Conservation (phyloP, 257 asterid species). For the Salvia miltiorrhiza region DNA sequence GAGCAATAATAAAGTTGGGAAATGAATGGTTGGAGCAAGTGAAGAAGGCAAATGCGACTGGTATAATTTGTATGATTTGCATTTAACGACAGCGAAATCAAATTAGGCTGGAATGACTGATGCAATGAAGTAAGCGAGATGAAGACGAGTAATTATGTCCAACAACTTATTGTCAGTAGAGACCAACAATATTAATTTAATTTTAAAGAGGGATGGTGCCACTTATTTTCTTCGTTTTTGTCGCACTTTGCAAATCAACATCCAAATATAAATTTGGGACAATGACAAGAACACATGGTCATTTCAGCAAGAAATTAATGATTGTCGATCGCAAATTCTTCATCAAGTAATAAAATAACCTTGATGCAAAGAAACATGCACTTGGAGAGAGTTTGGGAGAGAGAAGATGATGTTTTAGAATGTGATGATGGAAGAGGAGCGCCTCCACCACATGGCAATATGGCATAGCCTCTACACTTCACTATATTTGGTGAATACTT, state of each 20-base stretch:
- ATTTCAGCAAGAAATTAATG: neutral
- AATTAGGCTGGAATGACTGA: neutral
- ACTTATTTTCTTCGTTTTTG: neutral
- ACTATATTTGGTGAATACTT: neutral
- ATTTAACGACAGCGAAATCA: neutral
- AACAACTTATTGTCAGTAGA: neutral
- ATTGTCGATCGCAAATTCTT: neutral
- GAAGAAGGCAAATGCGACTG: neutral
- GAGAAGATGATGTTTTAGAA: neutral
- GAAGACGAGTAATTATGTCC: neutral
- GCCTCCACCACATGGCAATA: too few relatives aligned
- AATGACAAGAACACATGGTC: neutral
- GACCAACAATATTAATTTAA: too few relatives aligned
- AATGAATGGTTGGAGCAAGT: neutral
- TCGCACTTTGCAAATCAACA: neutral
- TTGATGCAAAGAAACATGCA: neutral
- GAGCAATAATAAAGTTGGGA: neutral
- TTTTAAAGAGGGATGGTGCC: neutral
- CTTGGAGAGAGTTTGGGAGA: neutral
- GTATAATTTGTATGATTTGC: neutral
- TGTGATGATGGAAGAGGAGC: neutral
- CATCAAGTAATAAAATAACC: neutral
- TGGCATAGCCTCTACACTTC: neutral
- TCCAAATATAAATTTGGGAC: neutral
- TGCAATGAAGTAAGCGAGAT: neutral